Evolutionary conservation across 352 stramenopile genomes (phyloP).

Genomic region (Phytophthora citricola): DNA sequence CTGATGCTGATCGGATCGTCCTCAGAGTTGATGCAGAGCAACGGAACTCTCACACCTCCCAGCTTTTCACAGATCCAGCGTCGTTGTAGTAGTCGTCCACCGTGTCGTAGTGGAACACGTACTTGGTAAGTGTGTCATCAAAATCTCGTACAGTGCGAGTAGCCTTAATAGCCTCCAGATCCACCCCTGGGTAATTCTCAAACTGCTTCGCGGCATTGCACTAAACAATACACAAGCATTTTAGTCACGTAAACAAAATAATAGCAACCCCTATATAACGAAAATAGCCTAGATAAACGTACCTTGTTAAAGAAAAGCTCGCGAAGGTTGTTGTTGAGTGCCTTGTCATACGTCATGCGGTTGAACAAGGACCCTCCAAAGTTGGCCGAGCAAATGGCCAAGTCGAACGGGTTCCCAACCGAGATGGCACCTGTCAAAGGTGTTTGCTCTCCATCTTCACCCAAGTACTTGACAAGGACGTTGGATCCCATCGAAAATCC

Average conservation of each 20-base stretch:
- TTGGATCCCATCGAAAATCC: conserved; percentile 85
- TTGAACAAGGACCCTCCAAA: conserved; percentile 60
- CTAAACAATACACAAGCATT: conserved; percentile 15
- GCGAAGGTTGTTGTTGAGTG: conserved; percentile 62
- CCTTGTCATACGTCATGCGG: conserved; percentile 68
- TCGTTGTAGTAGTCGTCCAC: conserved; percentile 72
- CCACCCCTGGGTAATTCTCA: conserved; percentile 40
- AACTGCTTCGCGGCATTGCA: conserved; percentile 57
- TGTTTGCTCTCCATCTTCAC: conserved; percentile 56
- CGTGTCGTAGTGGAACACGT: conserved; percentile 62
- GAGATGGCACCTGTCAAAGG: conserved; percentile 63
- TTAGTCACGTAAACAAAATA: neutral
- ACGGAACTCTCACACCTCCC: conserved; percentile 45
- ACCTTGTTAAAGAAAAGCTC: conserved; percentile 72
- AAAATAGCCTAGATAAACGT: neutral
- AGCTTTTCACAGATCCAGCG: conserved; percentile 52
- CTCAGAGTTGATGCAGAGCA: conserved; percentile 69
- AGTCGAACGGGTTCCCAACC: conserved; percentile 78
- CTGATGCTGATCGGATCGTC: conserved; percentile 71
- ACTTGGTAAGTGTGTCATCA: conserved; percentile 68
- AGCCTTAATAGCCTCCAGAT: conserved; percentile 47
- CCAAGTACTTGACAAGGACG: conserved; percentile 82
- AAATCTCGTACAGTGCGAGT: conserved; percentile 60
- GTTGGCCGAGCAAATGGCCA: conserved; percentile 60
- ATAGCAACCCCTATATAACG: neutral